These are phyloP conservation scores for Solanum rostratum DNA, from an alignment of 257 asterid species.

Conservation along the genomic window DNA sequence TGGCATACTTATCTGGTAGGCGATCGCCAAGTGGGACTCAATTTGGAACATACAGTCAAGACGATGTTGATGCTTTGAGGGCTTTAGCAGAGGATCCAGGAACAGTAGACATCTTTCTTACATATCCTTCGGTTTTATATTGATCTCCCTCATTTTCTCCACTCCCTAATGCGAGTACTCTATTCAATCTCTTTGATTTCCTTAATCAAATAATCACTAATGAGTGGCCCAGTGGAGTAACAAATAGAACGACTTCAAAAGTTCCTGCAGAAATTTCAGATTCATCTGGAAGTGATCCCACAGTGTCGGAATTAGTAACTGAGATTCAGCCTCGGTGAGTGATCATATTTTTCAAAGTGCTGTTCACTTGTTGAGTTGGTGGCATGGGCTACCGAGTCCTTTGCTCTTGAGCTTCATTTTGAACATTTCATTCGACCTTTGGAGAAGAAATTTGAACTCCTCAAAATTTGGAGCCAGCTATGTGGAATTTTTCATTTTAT, in stretches of 20 bases:
- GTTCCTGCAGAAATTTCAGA: constrained; percentile 52
- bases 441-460: neutral
- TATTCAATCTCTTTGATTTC: constrained; percentile 10
- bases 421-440: neutral
- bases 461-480: neutral
- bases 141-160: constrained; percentile 5
- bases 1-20: constrained; percentile 86
- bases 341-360: neutral
- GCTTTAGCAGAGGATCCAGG: constrained; percentile 87
- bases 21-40: constrained; percentile 49
- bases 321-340: constrained; percentile 95
- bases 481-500: neutral
- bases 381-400: neutral
- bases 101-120: constrained; percentile 69
- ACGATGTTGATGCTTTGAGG: constrained; percentile 89
- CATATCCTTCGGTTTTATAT: constrained; percentile 61
- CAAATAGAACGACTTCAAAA: constrained; percentile 46
- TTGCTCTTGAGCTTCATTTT: neutral
- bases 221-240: constrained; percentile 82
- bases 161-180: neutral
- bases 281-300: constrained; percentile 39
- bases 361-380: neutral
- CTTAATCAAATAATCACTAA: constrained; percentile 63
- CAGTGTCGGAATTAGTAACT: constrained; percentile 63
- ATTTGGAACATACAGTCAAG: constrained; percentile 73